Evolutionary conservation across 306 rosid genomes (phyloP), one percentile per base, ranked within the genome.

Genomic region (Nissolia schottii): DNA sequence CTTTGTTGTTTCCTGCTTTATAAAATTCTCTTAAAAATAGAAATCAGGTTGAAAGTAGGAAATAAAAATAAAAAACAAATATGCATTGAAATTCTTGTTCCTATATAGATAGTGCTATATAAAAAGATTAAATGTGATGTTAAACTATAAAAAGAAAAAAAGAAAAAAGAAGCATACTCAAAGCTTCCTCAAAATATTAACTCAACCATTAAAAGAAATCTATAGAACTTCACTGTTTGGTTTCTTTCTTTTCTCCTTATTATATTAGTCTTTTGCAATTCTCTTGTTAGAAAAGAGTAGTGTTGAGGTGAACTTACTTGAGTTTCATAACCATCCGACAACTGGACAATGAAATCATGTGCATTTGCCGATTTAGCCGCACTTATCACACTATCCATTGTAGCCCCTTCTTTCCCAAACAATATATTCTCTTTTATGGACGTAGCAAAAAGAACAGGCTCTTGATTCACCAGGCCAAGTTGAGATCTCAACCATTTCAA

Each of bases 381-480:
- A 54, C n/a, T 70, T 20, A 83, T 81, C 66, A 90, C 87, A 71
- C 74, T 86, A 12, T 93, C 98, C 86, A 85, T 87, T 54, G 96
- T 76, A 73, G 97, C 90, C 16, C 92, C 97, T 73, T 93, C 97
- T 77, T 93, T 90, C 45, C 97, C 97, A 31, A 90, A 90, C 83
- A 90, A 65, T 67, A 93, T 88, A 70, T 88, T 88, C 74, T 93
- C 93, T 75, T 82, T 83, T 57, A 93, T 86, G 53, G 97, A 79
- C 62, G 98, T 93, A 67, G 98, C 97, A 69, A 90, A 93, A 59
- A 93, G 96, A 78, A 90, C 92, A 53, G 97, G 96, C 66, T 93
- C 98, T 77, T 93, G 97, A 73, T 88, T 90, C 48, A 93, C 98
- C 15, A 90, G 65, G 29, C 97, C 97, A 37, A 93, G 53, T 46